Conservation (phyloP, 2,329 filamentous ascomycete species). For the Sclerotinia nivalis region DNA sequence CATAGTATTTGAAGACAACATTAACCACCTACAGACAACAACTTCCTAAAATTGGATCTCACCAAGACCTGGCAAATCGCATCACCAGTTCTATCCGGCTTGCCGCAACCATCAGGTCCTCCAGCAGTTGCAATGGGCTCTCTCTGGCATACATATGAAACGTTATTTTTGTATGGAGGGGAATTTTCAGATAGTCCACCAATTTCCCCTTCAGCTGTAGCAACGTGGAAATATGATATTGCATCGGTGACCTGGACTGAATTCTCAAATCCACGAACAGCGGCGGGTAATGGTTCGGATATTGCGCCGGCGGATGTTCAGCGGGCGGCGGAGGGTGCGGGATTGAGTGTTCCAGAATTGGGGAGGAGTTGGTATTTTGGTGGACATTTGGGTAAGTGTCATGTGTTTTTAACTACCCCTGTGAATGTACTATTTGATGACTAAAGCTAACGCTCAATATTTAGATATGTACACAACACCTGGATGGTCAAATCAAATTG, state of each 20-base stretch:
- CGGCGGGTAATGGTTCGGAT: conserved; percentile 62
- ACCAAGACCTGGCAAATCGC: conserved; percentile 70
- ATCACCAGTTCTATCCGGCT: conserved; percentile 61
- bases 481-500: conserved; percentile 67
- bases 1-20: not conserved
- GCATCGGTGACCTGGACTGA: conserved; percentile 61
- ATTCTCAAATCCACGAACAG: conserved; percentile 60
- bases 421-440: not conserved
- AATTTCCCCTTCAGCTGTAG: conserved; percentile 57
- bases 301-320: conserved; percentile 58
- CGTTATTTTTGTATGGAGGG: conserved; percentile 73
- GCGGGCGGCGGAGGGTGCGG: conserved; percentile 72
- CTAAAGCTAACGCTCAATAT: not conserved
- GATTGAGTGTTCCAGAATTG: conserved; percentile 66
- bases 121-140: conserved; percentile 73
- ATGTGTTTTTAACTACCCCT: not conserved
- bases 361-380: conserved; percentile 78
- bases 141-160: conserved; percentile 71
- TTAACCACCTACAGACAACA: conserved; percentile 55
- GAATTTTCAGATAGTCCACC: conserved; percentile 67
- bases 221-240: conserved; percentile 72
- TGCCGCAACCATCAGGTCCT: conserved; percentile 66
- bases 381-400: conserved; percentile 53
- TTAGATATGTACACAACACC: conserved; percentile 50
- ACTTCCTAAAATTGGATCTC: conserved; percentile 71